Base-by-base conservation (phyloP, 306 rosid species). In the Corylus avellana region DNA sequence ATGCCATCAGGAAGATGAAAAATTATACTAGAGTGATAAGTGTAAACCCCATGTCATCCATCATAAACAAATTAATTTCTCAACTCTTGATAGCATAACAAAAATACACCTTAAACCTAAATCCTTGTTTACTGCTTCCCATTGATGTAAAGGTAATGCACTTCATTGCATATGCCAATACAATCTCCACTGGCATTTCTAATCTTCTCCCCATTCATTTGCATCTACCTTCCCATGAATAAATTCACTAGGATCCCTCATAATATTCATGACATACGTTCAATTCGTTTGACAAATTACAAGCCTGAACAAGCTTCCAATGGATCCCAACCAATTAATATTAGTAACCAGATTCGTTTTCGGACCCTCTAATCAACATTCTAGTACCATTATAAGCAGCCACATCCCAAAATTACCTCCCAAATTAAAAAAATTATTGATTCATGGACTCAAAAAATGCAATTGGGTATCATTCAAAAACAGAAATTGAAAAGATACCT, bases 241-340 rank as follows among this genome's bases (percentile, higher is more conserved):
- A 39, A 32, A 61, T 25, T 61, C 29, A 61, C 37, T 16, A 10
- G 67, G 14, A 61, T 61, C 39, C 18, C 12, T 8, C n/a, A 57
- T 25, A 57, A 57, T n/a, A n/a, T 25, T 57, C 63, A 20, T 57
- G 63, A 9, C 27, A 20, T 57, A 57, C 9, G n/a, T 57, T 57
- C 27, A 32, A 32, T 32, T 32, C 2, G 35, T 32, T 32, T 18
- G 55, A 42, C 53, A 44, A 20, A 69, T 69, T n/a, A 46, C 29
- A 4, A 69, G 50, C 51, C 53, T 18, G 20, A 20, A 22, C 8
- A 59, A 53, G 73, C 12, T 73, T 48, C 22, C 22, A 29, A 63
- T 69, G 42, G 58, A 69, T 78, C 55, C 72, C 67, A 75, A 78
- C 57, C 61, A 72, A 57, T 66, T 63, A 58, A 48, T 8, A 66